Conservation (phyloP, 1,139 yeast species). For the Geotrichum candidum region DNA sequence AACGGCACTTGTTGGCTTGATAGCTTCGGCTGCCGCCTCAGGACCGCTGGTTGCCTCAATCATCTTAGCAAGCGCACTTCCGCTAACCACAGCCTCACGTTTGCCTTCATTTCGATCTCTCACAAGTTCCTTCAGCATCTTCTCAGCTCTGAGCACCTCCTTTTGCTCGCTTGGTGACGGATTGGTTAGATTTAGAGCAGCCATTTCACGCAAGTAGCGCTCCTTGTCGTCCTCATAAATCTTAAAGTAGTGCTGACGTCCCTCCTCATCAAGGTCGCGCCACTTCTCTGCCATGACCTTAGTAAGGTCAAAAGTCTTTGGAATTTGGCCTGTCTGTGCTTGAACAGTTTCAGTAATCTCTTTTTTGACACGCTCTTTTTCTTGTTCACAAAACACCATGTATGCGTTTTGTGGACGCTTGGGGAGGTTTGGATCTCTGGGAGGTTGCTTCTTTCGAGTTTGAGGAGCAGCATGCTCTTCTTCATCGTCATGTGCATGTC, state of each 20-base stretch:
- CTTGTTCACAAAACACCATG: slow-evolving; percentile 76
- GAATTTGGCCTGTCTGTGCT: slow-evolving; percentile 34
- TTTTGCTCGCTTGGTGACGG: slow-evolving; percentile 24
- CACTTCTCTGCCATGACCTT: slow-evolving; percentile 79
- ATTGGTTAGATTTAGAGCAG: slow-evolving; percentile 44
- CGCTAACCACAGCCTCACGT: not conserved
- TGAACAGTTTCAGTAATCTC: slow-evolving; percentile 44
- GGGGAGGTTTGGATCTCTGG: slow-evolving; percentile 68
- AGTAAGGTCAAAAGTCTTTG: slow-evolving; percentile 51
- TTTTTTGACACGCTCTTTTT: slow-evolving; percentile 64
- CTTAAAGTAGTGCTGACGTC: slow-evolving; percentile 67
- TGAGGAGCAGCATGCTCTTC: not conserved
- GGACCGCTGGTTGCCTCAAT: slow-evolving; percentile 4
- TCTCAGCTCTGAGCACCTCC: slow-evolving; percentile 10
- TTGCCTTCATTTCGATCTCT: slow-evolving; percentile 18
- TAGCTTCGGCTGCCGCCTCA: not conserved
- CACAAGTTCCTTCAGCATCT: slow-evolving; percentile 3
- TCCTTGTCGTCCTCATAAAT: slow-evolving; percentile 74
- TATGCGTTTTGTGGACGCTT: slow-evolving; percentile 88
- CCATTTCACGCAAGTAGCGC: slow-evolving; percentile 71
- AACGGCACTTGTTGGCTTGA: not conserved
- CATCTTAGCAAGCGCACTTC: slow-evolving; percentile 5
- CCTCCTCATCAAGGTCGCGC: slow-evolving; percentile 68
- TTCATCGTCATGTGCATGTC: not conserved
- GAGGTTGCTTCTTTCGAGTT: not conserved